Evolutionary conservation across 331 rosid genomes (phyloP).

Genomic region (Arachis monticola): DNA sequence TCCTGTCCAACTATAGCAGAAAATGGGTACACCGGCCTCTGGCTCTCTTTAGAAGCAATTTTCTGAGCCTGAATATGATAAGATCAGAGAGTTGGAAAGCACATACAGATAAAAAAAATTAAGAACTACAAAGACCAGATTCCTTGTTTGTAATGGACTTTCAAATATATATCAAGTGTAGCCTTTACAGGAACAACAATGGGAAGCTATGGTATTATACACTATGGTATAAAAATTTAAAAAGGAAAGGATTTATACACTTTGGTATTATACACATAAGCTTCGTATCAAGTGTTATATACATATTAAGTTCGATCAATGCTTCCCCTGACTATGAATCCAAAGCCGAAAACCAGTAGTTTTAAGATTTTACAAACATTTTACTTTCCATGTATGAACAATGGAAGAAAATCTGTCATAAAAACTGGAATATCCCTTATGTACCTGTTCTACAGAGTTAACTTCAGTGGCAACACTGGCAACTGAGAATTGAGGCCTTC

Average conservation of each 20-base stretch:
- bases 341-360: neutral
- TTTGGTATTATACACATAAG: neutral
- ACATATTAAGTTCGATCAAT: constrained; percentile 22
- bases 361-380: neutral
- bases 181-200: constrained; percentile 14
- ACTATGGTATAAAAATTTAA: neutral
- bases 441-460: constrained; percentile 71
- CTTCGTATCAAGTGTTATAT: neutral
- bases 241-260: constrained; percentile 21
- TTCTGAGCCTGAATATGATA: constrained; percentile 59
- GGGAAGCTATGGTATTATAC: neutral
- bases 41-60: constrained; percentile 60
- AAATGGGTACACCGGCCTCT: constrained; percentile 95
- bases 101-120: neutral
- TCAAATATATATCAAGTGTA: constrained; percentile 17
- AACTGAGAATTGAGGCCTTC: constrained; percentile 63
- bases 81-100: constrained; percentile 26
- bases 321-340: neutral
- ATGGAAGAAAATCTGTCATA: neutral
- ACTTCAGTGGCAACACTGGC: constrained; percentile 73
- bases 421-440: constrained; percentile 14
- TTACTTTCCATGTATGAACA: neutral
- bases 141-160: neutral
- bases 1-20: constrained; percentile 98
- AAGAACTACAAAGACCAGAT: neutral